Base-by-base conservation (phyloP, 495 filamentous ascomycete genomes). In the Hypoxylon cercidicola region DNA sequence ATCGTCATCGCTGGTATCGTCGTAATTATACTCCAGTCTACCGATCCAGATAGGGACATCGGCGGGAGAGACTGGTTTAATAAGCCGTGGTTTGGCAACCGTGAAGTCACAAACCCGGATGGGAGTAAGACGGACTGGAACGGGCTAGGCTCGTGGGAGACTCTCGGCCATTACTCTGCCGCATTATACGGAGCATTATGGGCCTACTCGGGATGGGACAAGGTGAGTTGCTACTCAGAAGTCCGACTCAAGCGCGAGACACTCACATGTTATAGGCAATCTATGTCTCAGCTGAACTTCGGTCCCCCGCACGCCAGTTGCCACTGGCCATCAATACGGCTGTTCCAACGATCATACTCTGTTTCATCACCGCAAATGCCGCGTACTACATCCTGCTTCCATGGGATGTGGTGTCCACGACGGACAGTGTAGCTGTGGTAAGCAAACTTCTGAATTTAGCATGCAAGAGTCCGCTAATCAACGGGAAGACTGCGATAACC, bases 191-290 rank as follows among this genome's bases (percentile, higher is more conserved):
- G 78, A 0, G 85, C 81, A 0, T 55, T 86, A 28, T 87, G 84
- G 84, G 84, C 81, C 4, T 87, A 85, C 52, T 82, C 79, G 1
- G 85, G 85, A 4, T 87, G 85, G 85, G 85, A 87, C 59, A 85
- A 86, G 70, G 84, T 84, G 54, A 68, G 77, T 55, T 41, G 4
- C 1, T 9, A 37, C 43, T n/a, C 19, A 11, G 25, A 16, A 16
- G 32, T 55, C 34, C n/a, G 51, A 2, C 23, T 47, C 1, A 28
- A 20, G 13, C 0, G 21, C 44, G 64, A 41, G 30, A 59, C 15
- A 0, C 54, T 34, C 55, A 34, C 15, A 3, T 39, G 15, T 35
- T 18, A 18, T 21, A 85, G 82, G 83, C 81, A 21, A 82, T 84
- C 62, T 85, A 83, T 56, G 71, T 87, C 59, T 79, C 84, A 0